Evolutionary conservation across 1,284 basidiomycete genomes (phyloP).

Genomic region (Ceratorhiza oryzae-sativae): DNA sequence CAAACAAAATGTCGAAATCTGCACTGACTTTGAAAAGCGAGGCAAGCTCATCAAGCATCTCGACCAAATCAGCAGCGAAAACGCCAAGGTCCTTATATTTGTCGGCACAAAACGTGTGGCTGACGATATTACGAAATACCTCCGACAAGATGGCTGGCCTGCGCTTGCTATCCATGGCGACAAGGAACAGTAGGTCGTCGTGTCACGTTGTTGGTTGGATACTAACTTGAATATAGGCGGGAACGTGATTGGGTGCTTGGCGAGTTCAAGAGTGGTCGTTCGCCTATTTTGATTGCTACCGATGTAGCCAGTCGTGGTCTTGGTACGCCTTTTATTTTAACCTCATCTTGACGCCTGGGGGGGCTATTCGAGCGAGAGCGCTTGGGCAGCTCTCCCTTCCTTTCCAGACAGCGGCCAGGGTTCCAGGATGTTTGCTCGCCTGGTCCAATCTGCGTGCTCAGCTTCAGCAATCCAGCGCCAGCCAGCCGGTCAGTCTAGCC

Average conservation of each 20-base stretch:
- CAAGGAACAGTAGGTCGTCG: slow-evolving; percentile 85
- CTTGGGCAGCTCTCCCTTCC: not conserved
- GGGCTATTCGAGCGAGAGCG: not conserved
- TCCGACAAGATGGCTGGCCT: slow-evolving; percentile 98
- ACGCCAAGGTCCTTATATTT: slow-evolving; percentile 99
- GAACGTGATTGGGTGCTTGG: slow-evolving; percentile 99
- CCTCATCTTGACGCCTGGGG: slow-evolving; percentile 13
- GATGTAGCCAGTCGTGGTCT: slow-evolving; percentile 99
- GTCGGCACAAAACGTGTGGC: slow-evolving; percentile 97
- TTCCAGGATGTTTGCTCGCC: slow-evolving; percentile 37
- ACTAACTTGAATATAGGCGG: slow-evolving; percentile 63
- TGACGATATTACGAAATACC: slow-evolving; percentile 97
- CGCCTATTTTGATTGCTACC: slow-evolving; percentile 97
- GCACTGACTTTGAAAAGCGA: slow-evolving; percentile 98
- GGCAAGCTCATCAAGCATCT: slow-evolving; percentile 96
- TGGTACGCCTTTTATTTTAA: slow-evolving; percentile 77
- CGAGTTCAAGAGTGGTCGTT: slow-evolving; percentile 98
- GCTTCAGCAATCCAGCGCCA: slow-evolving; percentile 20
- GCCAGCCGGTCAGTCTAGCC: slow-evolving; percentile 8
- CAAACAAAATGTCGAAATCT: slow-evolving; percentile 93
- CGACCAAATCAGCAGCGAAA: slow-evolving; percentile 94
- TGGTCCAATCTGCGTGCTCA: slow-evolving; percentile 37
- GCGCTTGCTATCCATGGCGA: slow-evolving; percentile 98
- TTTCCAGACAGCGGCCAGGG: slow-evolving; percentile 30
- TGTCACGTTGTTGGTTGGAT: slow-evolving; percentile 3